Conservation (phyloP, 2,329 filamentous ascomycete genomes). For the Chaetomiaceae sp. region DNA sequence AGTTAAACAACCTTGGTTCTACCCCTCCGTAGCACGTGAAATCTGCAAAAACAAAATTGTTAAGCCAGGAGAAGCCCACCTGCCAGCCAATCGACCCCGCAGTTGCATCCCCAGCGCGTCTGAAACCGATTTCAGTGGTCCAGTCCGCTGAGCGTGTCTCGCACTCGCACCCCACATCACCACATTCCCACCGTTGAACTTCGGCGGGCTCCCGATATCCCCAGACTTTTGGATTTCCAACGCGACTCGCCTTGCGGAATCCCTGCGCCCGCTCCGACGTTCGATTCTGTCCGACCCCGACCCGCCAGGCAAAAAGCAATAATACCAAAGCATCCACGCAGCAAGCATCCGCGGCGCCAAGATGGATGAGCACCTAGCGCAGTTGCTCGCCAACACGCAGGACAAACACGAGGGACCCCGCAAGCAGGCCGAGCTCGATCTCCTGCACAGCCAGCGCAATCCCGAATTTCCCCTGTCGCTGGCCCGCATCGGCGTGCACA, state of each 20-base stretch:
- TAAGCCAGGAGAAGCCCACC: no score
- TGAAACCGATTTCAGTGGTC: background rate
- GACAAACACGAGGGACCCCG: constrained; percentile 68
- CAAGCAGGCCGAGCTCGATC: constrained; percentile 79
- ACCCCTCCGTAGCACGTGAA: no score
- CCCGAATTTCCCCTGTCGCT: constrained; percentile 74
- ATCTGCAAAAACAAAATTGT: no score
- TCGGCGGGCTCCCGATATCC: background rate
- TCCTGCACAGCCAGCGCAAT: constrained; percentile 64
- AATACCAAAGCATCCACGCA: no score
- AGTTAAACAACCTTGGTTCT: no score
- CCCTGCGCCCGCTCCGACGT: no score
- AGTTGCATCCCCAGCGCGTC: background rate
- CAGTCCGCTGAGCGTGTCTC: constrained; percentile 4
- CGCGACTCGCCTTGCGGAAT: no score
- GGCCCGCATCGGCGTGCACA: constrained; percentile 73
- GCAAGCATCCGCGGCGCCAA: constrained; percentile 25
- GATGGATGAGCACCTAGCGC: constrained; percentile 92
- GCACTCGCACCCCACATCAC: background rate
- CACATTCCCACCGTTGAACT: constrained; percentile 2
- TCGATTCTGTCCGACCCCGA: no score
- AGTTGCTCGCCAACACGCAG: constrained; percentile 83
- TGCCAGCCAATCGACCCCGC: background rate
- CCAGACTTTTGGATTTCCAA: background rate
- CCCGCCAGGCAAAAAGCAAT: no score